These are phyloP conservation scores for Brachypodium distachyon DNA, from an alignment of 202 grass and related monocot species.

Conservation along the genomic window DNA sequence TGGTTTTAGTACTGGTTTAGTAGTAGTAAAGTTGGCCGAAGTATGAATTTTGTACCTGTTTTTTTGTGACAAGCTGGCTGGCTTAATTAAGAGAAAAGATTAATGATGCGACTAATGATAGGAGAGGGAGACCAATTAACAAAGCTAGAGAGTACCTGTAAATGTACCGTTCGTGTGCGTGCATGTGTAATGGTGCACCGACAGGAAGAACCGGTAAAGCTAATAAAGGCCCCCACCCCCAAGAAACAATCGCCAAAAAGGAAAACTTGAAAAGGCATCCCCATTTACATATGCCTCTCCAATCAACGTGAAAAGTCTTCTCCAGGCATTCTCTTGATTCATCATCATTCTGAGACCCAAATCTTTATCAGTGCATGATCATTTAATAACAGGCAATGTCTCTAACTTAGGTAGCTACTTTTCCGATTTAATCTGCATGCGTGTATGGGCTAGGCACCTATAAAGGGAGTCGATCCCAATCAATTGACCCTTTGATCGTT, in stretches of 20 bases:
- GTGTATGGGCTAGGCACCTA: too few relatives aligned
- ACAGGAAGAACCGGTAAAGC: conserved; percentile 26
- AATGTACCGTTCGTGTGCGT: background rate
- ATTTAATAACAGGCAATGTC: background rate
- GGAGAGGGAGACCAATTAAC: background rate
- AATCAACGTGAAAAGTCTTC: conserved; percentile 19
- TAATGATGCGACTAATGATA: background rate
- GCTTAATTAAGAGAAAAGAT: background rate
- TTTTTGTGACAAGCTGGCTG: too few relatives aligned
- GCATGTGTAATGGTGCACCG: conserved; percentile 19
- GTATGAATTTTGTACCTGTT: too few relatives aligned
- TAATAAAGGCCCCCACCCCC: background rate
- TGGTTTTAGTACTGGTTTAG: too few relatives aligned
- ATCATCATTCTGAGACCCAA: conserved; percentile 7
- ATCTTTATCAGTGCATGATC: background rate
- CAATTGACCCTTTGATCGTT: too few relatives aligned
- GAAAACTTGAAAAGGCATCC: background rate
- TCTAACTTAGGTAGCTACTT: background rate
- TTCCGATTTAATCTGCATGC: background rate
- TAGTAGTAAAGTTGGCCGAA: too few relatives aligned
- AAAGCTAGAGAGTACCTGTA: background rate
- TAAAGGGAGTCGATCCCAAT: too few relatives aligned
- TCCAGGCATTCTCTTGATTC: conserved; percentile 29
- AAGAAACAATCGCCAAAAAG: background rate
- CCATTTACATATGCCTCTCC: conserved; percentile 17